Percentiles rank a stretch among this genome's conserved stretches.
Conservation (phyloP, 2,329 filamentous ascomycete genomes). For the Passalora sequoiae region DNA sequence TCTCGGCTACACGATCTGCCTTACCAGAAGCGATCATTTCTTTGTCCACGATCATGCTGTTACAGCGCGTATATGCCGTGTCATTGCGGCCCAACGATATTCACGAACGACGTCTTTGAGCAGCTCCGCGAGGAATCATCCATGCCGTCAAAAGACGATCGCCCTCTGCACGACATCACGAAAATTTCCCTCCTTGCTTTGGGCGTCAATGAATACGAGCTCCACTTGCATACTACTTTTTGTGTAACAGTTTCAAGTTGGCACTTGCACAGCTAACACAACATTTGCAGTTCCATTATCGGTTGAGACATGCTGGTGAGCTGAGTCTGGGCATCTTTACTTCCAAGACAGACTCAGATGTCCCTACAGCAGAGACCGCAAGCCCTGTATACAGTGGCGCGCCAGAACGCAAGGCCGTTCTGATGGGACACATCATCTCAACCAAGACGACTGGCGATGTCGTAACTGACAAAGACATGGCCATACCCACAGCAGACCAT, state of each 20-base stretch:
- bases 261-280: constrained; percentile 18
- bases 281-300: constrained; percentile 65
- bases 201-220: constrained; percentile 8
- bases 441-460: constrained; percentile 60
- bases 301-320: constrained; percentile 67
- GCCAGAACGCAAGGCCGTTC: constrained; percentile 54
- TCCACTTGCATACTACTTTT: constrained; percentile 8
- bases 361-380: constrained; percentile 52
- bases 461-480: constrained; percentile 74
- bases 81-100: no score
- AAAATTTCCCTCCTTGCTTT: constrained; percentile 10
- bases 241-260: constrained; percentile 20
- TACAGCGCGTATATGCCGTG: no score
- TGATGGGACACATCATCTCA: constrained; percentile 73
- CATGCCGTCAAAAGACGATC: constrained; percentile 7
- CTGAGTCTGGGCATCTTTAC: constrained; percentile 77
- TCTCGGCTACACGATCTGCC: no score
- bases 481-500: constrained; percentile 50
- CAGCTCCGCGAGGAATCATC: no score
- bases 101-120: no score
- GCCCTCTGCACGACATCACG: constrained; percentile 15
- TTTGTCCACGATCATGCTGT: no score
- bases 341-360: constrained; percentile 51
- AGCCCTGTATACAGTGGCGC: constrained; percentile 56
- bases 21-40: no score